Evolutionary conservation across 2,329 filamentous ascomycete species (phyloP).

Genomic region (Penicillium psychrosexuale): DNA sequence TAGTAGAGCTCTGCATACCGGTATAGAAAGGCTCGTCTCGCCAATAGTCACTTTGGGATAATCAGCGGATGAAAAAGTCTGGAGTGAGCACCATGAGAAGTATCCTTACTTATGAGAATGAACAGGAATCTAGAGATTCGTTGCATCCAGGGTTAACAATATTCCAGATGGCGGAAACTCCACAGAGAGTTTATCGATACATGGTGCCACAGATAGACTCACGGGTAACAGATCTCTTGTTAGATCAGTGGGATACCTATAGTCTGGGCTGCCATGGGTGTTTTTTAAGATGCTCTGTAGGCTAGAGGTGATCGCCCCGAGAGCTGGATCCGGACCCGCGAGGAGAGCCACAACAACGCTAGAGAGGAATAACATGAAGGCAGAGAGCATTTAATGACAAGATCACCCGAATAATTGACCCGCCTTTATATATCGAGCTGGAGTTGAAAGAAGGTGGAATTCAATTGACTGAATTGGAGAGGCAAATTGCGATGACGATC

Average conservation of each 20-base stretch:
- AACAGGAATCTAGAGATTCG: slow-evolving; percentile 35
- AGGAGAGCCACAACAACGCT: slow-evolving; percentile 24
- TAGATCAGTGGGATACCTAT: slow-evolving; percentile 60
- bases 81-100: neutral
- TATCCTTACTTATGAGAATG: slow-evolving; percentile 43
- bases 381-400: slow-evolving; percentile 4
- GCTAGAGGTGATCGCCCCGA: slow-evolving; percentile 39
- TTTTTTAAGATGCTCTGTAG: slow-evolving; percentile 57
- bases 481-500: neutral
- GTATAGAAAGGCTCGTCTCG: slow-evolving; percentile 47
- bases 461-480: neutral
- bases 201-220: slow-evolving; percentile 19
- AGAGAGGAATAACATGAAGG: slow-evolving; percentile 16
- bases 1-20: slow-evolving; percentile 35
- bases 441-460: neutral
- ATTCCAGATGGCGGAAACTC: neutral
- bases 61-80: slow-evolving; percentile 2
- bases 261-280: slow-evolving; percentile 51
- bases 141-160: slow-evolving; percentile 6
- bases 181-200: neutral
- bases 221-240: slow-evolving; percentile 59
- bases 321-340: slow-evolving; percentile 22
- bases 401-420: neutral
- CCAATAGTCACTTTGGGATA: slow-evolving; percentile 55
- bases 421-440: neutral